These are phyloP conservation scores for Suhomyces xylopsoci DNA, from an alignment of 805 yeast genomes.

Conservation along the genomic window DNA sequence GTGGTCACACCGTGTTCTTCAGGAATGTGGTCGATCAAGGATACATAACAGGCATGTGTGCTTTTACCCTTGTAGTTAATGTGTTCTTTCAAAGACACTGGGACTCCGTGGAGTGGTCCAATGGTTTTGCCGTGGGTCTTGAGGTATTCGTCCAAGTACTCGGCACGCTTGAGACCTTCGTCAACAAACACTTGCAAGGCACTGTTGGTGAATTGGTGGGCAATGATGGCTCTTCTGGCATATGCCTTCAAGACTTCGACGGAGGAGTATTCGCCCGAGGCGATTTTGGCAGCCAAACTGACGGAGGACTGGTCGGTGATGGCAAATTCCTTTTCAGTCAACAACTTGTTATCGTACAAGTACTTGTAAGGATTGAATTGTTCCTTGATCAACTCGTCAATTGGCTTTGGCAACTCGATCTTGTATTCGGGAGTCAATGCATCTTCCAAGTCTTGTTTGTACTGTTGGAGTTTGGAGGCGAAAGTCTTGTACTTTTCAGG, in stretches of 20 bases:
- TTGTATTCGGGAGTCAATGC: slow-evolving; percentile 31
- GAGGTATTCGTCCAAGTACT: slow-evolving; percentile 50
- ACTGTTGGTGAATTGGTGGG: slow-evolving; percentile 61
- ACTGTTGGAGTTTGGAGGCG: slow-evolving; percentile 46
- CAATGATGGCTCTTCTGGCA: slow-evolving; percentile 61
- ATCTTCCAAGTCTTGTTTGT: slow-evolving; percentile 32
- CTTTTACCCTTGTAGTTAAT: slow-evolving; percentile 50
- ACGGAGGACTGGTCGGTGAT: slow-evolving; percentile 46
- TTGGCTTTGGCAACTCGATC: slow-evolving; percentile 30
- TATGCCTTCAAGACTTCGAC: slow-evolving; percentile 57
- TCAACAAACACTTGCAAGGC: slow-evolving; percentile 60
- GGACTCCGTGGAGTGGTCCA: slow-evolving; percentile 69
- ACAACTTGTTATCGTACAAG: slow-evolving; percentile 32
- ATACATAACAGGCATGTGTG: slow-evolving; percentile 61
- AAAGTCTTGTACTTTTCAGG: slow-evolving; percentile 39
- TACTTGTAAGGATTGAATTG: slow-evolving; percentile 38
- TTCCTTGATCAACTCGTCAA: slow-evolving; percentile 30
- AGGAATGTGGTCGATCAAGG: slow-evolving; percentile 46
- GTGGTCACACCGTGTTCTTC: slow-evolving; percentile 45
- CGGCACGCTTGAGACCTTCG: slow-evolving; percentile 57
- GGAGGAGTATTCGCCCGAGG: slow-evolving; percentile 46
- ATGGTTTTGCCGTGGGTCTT: slow-evolving; percentile 46
- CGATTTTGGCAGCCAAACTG: slow-evolving; percentile 42
- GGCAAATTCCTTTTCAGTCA: slow-evolving; percentile 36
- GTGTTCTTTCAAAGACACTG: slow-evolving; percentile 65